Base-by-base conservation (phyloP, 257 asterid species). In the Ilex aquifolium region DNA sequence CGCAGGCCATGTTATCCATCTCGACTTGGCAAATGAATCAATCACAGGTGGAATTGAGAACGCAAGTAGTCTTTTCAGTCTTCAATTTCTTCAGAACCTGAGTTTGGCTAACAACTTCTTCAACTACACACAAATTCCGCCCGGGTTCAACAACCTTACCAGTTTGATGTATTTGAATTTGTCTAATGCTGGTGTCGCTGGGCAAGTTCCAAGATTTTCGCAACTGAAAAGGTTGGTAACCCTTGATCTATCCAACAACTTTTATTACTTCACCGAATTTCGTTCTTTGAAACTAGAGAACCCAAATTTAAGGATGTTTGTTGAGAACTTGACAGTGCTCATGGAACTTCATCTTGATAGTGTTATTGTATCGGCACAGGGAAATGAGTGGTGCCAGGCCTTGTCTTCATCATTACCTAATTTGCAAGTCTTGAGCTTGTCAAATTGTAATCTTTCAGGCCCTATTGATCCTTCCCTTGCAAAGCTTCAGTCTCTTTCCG, bases 101-200 rank as follows among this genome's bases (percentile, higher is more conserved):
- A 81, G 80, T 56, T 61, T 88, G 65, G 86, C 89, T 13, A 11
- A 16, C 64, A 88, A 85, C 74, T 2, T 5, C 59, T 80, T 81
- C 70, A 17, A n/a, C 31, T 6, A 31, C 17, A 10, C 42, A 4
- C 60, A n/a, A 44, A 76, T 88, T 60, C 92, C 88, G 10, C 63
- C 11, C 50, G 74, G 79, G 2, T 61, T 86, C 62, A 60, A 42
- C n/a, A 68, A 64, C 59, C 76, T 82, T 6, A 61, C 77, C 6
- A 74, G 69, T 57, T 75, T 89, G 76, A 57, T 10, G 3, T 44
- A 77, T 65, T 73, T 86, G 66, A 78, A 86, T 62, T 10, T 89
- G 74, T 86, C 93, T 0, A n/a, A 56, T 52, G 74, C 91, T 10
- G 78, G 85, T 54, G 80, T 85, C 51, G 77, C 32, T 0, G 84